Base-by-base conservation (phyloP, 179 eudicot genomes). In the Heliamphora pulchella region DNA sequence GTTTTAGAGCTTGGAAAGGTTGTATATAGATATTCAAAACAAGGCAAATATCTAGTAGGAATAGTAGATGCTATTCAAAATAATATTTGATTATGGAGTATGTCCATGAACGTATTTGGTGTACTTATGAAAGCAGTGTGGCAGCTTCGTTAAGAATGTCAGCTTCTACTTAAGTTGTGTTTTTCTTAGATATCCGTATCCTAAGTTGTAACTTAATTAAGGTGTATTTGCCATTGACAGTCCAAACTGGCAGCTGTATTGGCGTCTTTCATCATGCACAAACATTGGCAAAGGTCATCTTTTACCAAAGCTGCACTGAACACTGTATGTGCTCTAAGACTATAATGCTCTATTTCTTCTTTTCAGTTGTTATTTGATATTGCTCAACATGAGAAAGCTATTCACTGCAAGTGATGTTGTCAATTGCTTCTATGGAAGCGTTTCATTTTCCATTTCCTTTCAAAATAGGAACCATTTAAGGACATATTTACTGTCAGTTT, bases 211-310 rank as follows among this genome's bases (percentile, higher is more conserved):
- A 78, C 17, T 79, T 57, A 63, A 78, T 70, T 65, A 51, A 54
- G 50, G 13, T 76, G 74, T 75, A 70, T 22, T 48, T 80, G 18
- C 81, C 81, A 64, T 64, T 78, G 75, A 72, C 91, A 96, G 99
- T 82, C 97, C 74, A 92, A 94, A 90, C 65, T 89, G 86, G 99
- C 99, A 76, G 86, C 97, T 1, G 83, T 89, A 75, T 74, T 96
- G 97, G 91, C 99, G 11, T 86, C 99, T 72, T 94, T 96, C 77
- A 96, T 96, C 53, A 92, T 96, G 86, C 98, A 87, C 83, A 96
- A 89, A 87, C 92, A 92, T 80, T 88, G 89, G 55, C 88, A 96
- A 85, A 91, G 94, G 82, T 88, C 94, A 69, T 73, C 90, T 2
- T 96, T 94, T 84, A 92, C 87, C 83, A 94, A 87, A 88, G 91